phyloP scores from a whole-genome alignment of 2,329 filamentous ascomycete species.

The Purpureocillium lavendulum region DNA sequence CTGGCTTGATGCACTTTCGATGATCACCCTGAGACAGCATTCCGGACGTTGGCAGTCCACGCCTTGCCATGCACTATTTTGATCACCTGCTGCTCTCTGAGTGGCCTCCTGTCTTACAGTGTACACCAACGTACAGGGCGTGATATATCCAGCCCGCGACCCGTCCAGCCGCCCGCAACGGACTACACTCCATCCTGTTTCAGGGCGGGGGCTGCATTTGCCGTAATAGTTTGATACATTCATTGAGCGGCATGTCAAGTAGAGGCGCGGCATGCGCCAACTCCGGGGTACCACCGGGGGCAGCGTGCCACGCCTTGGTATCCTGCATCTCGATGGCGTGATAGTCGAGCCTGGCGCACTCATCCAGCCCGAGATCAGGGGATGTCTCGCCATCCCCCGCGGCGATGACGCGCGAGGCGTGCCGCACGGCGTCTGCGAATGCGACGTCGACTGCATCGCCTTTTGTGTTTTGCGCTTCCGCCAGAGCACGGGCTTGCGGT shows the following conservation, averaged over 20 bases:
- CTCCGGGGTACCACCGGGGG: neutral
- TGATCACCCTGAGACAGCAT: no score
- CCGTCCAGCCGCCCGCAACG: no score
- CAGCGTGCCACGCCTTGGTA: neutral
- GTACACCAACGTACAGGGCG: no score
- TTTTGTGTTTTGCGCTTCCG: neutral
- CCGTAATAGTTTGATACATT: neutral
- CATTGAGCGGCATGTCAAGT: constrained; percentile 5
- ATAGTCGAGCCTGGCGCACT: constrained; percentile 12
- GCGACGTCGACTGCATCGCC: constrained; percentile 1
- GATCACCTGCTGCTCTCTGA: no score
- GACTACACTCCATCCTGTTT: no score
- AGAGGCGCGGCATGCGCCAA: neutral
- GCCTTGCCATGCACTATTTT: no score
- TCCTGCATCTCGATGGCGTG: constrained; percentile 11
- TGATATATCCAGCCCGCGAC: no score
- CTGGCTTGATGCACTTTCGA: no score
- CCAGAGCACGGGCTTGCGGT: neutral
- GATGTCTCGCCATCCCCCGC: neutral
- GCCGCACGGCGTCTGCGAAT: constrained; percentile 7
- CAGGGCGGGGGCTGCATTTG: no score
- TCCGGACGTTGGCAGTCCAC: no score
- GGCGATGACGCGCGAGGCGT: constrained; percentile 4
- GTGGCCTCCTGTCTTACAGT: no score
- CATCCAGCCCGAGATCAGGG: constrained; percentile 5